Evolutionary conservation across 78 protist genomes (phyloP).

Genomic region (Parvularia atlantis): DNA sequence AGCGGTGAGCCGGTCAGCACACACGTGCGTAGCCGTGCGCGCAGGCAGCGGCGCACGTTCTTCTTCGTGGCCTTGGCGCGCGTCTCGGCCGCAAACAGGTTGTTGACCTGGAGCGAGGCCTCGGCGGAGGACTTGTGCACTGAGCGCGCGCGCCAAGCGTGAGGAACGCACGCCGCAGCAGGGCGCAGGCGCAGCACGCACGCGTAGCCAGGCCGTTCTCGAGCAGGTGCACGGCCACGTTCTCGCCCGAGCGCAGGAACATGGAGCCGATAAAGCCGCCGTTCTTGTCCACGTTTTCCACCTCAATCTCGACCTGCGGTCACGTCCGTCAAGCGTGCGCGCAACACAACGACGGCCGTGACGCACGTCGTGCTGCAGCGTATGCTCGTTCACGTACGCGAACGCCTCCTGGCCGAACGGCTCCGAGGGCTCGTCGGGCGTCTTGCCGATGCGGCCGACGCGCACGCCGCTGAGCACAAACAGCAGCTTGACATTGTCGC

Average conservation of each 20-base stretch:
- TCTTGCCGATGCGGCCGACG: neutral
- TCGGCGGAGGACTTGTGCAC: neutral
- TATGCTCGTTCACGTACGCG: neutral
- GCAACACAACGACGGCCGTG: neutral
- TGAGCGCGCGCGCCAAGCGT: no score
- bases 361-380: neutral
- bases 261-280: neutral
- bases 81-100: neutral
- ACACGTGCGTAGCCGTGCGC: no score
- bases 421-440: neutral
- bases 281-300: neutral
- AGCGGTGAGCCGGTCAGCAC: no score
- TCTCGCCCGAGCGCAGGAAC: neutral
- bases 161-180: no score
- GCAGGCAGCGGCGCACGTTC: no score
- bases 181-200: no score
- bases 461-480: slow-evolving; percentile 12
- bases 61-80: neutral
- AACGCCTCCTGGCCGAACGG: slow-evolving; percentile 22
- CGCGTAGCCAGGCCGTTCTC: neutral
- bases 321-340: neutral
- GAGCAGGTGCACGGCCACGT: neutral
- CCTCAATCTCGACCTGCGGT: neutral
- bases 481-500: neutral
- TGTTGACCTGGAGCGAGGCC: neutral